phyloP scores from a whole-genome alignment of 1,284 basidiomycete species.

The Ceratorhiza oryzae-sativae region DNA sequence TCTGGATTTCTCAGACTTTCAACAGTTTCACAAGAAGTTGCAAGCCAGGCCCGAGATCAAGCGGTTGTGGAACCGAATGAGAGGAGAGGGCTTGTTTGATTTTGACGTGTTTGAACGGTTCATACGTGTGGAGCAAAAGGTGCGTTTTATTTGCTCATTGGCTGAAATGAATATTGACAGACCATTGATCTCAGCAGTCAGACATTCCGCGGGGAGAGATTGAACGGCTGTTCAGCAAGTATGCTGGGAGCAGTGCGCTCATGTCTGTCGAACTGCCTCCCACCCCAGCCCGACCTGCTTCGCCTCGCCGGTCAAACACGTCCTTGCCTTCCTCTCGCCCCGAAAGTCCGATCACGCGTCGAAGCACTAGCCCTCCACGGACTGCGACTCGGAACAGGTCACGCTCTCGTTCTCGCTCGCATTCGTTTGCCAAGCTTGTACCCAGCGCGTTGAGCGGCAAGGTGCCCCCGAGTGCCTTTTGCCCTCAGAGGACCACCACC shows the following conservation, averaged over 20 bases:
- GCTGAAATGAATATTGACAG: not conserved
- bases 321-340: constrained; percentile 20
- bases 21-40: constrained; percentile 82
- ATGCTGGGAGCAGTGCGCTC: constrained; percentile 47
- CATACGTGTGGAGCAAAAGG: constrained; percentile 72
- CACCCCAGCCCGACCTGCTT: not conserved
- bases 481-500: not conserved
- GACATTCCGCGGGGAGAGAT: constrained; percentile 57
- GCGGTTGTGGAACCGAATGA: constrained; percentile 65
- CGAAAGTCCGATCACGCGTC: constrained; percentile 20
- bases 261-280: not conserved
- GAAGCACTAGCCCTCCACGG: not conserved
- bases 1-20: constrained; percentile 86
- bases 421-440: constrained; percentile 10
- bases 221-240: constrained; percentile 62
- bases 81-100: constrained; percentile 56
- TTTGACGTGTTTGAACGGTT: constrained; percentile 68
- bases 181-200: constrained; percentile 54
- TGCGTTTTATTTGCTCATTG: constrained; percentile 46
- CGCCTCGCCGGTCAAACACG: constrained; percentile 16
- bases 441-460: constrained; percentile 13
- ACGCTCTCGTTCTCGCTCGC: constrained; percentile 13
- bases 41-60: constrained; percentile 86
- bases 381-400: not conserved
- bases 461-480: not conserved